These are phyloP conservation scores for Solanum dulcamara DNA, from an alignment of 257 asterid genomes.

Conservation along the genomic window DNA sequence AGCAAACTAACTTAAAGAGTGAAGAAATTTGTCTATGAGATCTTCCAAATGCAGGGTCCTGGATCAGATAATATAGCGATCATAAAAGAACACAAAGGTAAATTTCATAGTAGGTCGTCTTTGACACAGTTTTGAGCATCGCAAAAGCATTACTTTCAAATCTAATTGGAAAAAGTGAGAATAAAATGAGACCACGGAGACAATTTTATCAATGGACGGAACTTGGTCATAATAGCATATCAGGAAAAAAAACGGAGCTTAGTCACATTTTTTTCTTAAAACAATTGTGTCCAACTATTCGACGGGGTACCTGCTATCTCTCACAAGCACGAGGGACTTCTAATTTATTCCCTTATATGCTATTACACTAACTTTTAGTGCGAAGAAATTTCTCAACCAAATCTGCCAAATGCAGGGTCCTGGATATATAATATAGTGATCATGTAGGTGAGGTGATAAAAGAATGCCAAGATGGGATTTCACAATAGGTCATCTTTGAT, in stretches of 20 bases:
- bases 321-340: not conserved
- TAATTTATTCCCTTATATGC: not conserved
- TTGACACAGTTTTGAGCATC: not conserved
- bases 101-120: not conserved
- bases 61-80: not conserved
- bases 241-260: not conserved
- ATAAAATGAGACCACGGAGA: not conserved
- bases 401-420: not conserved
- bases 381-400: not conserved
- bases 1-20: not conserved
- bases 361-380: not conserved
- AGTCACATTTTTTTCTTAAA: not conserved
- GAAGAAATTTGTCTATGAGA: not conserved
- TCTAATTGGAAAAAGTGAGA: not conserved
- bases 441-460: not conserved
- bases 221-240: not conserved
- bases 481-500: not conserved
- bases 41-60: not conserved
- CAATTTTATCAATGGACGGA: not conserved
- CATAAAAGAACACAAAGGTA: not conserved
- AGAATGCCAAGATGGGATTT: not conserved
- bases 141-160: not conserved
- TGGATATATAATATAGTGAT: not conserved
- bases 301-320: not conserved
- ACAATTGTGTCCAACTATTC: not conserved